Evolutionary conservation across 805 yeast species (phyloP).

Genomic region (Ogataea nonfermentans): DNA sequence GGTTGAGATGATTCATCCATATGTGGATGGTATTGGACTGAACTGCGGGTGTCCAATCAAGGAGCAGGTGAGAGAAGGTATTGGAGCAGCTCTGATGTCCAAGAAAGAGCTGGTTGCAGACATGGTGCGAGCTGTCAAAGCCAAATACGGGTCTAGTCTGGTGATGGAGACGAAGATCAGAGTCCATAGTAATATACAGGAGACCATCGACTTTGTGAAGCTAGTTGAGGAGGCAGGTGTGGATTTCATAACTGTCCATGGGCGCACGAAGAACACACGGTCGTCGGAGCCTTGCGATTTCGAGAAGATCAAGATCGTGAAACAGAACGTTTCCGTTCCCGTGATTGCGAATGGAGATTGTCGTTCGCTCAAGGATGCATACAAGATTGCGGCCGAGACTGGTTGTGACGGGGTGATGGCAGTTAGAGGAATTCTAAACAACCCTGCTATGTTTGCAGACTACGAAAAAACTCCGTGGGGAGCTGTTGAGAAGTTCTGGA

Average conservation of each 20-base stretch:
- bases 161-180: slow-evolving; percentile 90
- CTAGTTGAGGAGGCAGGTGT: slow-evolving; percentile 84
- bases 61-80: slow-evolving; percentile 93
- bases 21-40: slow-evolving; percentile 89
- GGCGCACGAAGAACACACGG: slow-evolving; percentile 81
- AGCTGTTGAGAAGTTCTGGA: slow-evolving; percentile 81
- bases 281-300: slow-evolving; percentile 80
- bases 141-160: slow-evolving; percentile 65
- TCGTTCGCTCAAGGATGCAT: slow-evolving; percentile 62
- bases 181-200: slow-evolving; percentile 71
- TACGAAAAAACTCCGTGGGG: slow-evolving; percentile 80
- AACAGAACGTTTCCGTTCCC: slow-evolving; percentile 60
- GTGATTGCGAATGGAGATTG: slow-evolving; percentile 99
- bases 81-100: slow-evolving; percentile 92
- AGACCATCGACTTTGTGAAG: slow-evolving; percentile 71
- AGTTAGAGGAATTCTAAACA: slow-evolving; percentile 80
- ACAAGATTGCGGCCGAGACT: slow-evolving; percentile 58
- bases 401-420: slow-evolving; percentile 95
- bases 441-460: slow-evolving; percentile 88
- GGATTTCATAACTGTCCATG: slow-evolving; percentile 92
- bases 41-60: slow-evolving; percentile 98
- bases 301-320: slow-evolving; percentile 72
- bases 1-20: slow-evolving; percentile 86
- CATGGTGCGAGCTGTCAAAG: slow-evolving; percentile 83
- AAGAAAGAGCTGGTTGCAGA: slow-evolving; percentile 75